phyloP scores from a whole-genome alignment of 1,139 yeast species.

The Nadsonia commutata region DNA sequence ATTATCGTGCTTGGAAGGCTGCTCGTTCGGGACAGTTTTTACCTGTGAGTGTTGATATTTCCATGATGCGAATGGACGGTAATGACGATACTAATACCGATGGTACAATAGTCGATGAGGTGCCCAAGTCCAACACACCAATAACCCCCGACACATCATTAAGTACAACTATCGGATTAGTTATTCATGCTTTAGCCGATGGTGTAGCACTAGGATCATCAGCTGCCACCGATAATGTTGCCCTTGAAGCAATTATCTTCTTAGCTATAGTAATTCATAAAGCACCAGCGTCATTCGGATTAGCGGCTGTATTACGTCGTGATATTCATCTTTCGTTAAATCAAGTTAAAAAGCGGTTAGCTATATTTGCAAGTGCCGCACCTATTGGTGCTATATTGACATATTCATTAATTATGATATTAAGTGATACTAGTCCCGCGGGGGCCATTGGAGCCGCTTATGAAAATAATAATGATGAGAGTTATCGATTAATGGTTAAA shows the following conservation, averaged over 20 bases:
- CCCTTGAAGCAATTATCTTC: conserved; percentile 38
- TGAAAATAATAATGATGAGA: conserved; percentile 10
- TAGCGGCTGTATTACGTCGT: conserved; percentile 40
- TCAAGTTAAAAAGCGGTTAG: conserved; percentile 30
- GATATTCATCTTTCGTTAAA: conserved; percentile 15
- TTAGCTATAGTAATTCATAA: conserved; percentile 56
- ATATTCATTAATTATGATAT: conserved; percentile 23
- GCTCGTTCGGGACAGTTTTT: conserved; percentile 4
- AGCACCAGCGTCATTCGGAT: conserved; percentile 62
- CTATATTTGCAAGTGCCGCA: conserved; percentile 36
- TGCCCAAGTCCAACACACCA: too few relatives aligned
- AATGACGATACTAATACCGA: background rate
- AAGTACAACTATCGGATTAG: conserved; percentile 40
- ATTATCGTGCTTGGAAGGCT: background rate
- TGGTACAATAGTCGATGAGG: background rate
- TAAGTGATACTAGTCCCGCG: conserved; percentile 18
- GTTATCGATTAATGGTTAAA: too few relatives aligned
- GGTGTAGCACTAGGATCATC: conserved; percentile 66
- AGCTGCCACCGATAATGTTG: conserved; percentile 30
- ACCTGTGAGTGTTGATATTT: conserved; percentile 11
- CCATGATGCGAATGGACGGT: conserved; percentile 4
- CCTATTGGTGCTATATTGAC: conserved; percentile 39
- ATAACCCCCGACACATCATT: too few relatives aligned
- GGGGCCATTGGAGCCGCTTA: conserved; percentile 14
- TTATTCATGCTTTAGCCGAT: conserved; percentile 56